Conservation (phyloP, 768 basidiomycete genomes). For the Suillus sp. region DNA sequence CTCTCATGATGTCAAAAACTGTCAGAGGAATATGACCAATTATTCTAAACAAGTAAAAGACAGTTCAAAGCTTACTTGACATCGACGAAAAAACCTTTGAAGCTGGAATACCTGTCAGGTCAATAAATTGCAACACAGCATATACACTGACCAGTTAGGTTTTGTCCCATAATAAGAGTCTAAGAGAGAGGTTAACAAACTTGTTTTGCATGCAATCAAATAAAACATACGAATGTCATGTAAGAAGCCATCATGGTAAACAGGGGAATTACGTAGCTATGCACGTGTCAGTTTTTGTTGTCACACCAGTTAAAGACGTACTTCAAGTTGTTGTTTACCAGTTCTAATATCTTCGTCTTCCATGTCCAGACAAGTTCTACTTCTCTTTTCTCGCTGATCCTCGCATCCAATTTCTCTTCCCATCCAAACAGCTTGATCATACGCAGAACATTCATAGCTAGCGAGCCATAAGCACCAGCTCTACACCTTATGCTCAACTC, state of each 20-base stretch:
- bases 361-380: slow-evolving; percentile 59
- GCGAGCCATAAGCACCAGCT: slow-evolving; percentile 3
- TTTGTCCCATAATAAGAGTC: slow-evolving; percentile 20
- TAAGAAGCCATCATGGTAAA: slow-evolving; percentile 68
- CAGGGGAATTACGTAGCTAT: slow-evolving; percentile 61
- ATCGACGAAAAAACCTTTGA: slow-evolving; percentile 43
- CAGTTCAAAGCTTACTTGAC: slow-evolving; percentile 23
- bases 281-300: background rate
- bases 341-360: slow-evolving; percentile 51
- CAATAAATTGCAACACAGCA: slow-evolving; percentile 3
- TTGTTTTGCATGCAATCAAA: background rate
- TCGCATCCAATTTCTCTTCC: slow-evolving; percentile 56
- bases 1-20: slow-evolving; percentile 64
- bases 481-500: slow-evolving; percentile 20
- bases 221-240: slow-evolving; percentile 51
- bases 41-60: background rate
- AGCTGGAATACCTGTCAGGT: slow-evolving; percentile 23
- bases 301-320: background rate
- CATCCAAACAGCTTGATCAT: slow-evolving; percentile 77
- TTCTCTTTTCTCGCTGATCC: slow-evolving; percentile 58
- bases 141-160: slow-evolving; percentile 14
- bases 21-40: slow-evolving; percentile 2
- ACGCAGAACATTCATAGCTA: slow-evolving; percentile 57
- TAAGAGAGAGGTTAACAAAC: slow-evolving; percentile 2
- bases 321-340: slow-evolving; percentile 40